Conservation (phyloP, 108 stramenopile species). For the Fistulifera pelliculosa region DNA sequence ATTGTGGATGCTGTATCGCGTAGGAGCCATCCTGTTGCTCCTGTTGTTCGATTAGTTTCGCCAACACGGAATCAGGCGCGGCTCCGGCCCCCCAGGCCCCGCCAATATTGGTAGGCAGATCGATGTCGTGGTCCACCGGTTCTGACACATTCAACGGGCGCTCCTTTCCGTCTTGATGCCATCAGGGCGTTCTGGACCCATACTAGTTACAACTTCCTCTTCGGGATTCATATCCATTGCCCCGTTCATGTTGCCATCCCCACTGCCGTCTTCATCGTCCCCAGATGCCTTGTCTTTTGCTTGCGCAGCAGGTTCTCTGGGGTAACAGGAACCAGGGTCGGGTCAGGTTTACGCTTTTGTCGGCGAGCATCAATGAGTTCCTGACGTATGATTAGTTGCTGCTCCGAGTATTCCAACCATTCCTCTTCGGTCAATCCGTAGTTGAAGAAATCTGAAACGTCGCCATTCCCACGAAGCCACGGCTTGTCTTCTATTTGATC, state of each 20-base stretch:
- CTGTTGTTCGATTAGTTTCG: slow-evolving; percentile 71
- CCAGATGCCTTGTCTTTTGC: slow-evolving; percentile 19
- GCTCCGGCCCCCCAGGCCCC: slow-evolving; percentile 87
- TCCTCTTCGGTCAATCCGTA: slow-evolving; percentile 56
- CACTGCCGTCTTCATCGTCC: slow-evolving; percentile 23
- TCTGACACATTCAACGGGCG: not conserved
- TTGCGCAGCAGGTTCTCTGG: slow-evolving; percentile 13
- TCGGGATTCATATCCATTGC: slow-evolving; percentile 14
- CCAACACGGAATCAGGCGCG: slow-evolving; percentile 52
- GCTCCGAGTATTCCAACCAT: slow-evolving; percentile 78
- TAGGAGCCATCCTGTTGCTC: slow-evolving; percentile 7
- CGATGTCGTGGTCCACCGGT: slow-evolving; percentile 4
- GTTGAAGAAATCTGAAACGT: slow-evolving; percentile 82
- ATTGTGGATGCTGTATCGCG: too few species aligned
- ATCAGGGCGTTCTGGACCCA: slow-evolving; percentile 15
- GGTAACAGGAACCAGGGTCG: slow-evolving; percentile 65
- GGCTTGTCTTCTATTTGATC: slow-evolving; percentile 90
- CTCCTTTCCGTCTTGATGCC: slow-evolving; percentile 11
- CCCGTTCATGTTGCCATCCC: slow-evolving; percentile 1
- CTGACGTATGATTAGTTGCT: slow-evolving; percentile 73
- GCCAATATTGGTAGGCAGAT: slow-evolving; percentile 24
- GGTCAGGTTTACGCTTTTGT: slow-evolving; percentile 71
- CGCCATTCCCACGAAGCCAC: slow-evolving; percentile 56
- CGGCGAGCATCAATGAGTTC: slow-evolving; percentile 80
- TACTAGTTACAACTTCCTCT: slow-evolving; percentile 12